A percentile compares a stretch with the other conserved stretches of the same genome.
Evolutionary conservation across 768 basidiomycete genomes (phyloP).

Genomic region (Leucogyrophana mollusca): DNA sequence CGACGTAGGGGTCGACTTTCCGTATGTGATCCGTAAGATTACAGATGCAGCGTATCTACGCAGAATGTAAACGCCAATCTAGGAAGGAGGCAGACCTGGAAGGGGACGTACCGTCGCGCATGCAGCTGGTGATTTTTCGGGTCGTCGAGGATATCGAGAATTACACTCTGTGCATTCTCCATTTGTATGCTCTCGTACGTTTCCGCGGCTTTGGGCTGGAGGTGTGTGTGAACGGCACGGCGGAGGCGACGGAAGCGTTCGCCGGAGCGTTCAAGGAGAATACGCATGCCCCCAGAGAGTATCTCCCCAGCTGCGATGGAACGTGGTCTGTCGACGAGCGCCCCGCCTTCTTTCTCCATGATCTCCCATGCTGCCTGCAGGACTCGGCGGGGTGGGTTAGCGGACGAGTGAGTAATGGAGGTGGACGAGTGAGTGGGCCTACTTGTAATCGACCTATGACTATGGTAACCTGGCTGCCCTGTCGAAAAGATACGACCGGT

Average conservation of each 20-base stretch:
- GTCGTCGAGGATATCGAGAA: slow-evolving; percentile 5
- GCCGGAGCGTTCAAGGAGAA: slow-evolving; percentile 46
- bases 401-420: background rate
- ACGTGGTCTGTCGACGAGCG: slow-evolving; percentile 45
- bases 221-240: slow-evolving; percentile 50
- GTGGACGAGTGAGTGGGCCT: background rate
- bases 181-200: slow-evolving; percentile 43
- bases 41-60: slow-evolving; percentile 51
- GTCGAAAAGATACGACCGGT: slow-evolving; percentile 50
- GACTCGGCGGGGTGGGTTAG: no score
- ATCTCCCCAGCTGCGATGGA: slow-evolving; percentile 53
- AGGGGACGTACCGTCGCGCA: background rate
- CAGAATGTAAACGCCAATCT: background rate
- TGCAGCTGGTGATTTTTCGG: slow-evolving; percentile 1
- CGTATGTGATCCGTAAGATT: slow-evolving; percentile 44
- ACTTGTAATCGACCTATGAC: slow-evolving; percentile 19
- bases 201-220: slow-evolving; percentile 44
- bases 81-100: background rate
- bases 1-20: slow-evolving; percentile 49
- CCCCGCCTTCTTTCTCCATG: slow-evolving; percentile 55
- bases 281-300: slow-evolving; percentile 53
- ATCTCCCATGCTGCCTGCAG: slow-evolving; percentile 54
- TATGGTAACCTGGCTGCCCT: slow-evolving; percentile 31
- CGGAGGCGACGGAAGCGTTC: slow-evolving; percentile 55
- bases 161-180: slow-evolving; percentile 18